A percentile compares a stretch with the other conserved stretches of the same genome.
Conservation (phyloP, 768 basidiomycete genomes). For the Dentipellis sp. region DNA sequence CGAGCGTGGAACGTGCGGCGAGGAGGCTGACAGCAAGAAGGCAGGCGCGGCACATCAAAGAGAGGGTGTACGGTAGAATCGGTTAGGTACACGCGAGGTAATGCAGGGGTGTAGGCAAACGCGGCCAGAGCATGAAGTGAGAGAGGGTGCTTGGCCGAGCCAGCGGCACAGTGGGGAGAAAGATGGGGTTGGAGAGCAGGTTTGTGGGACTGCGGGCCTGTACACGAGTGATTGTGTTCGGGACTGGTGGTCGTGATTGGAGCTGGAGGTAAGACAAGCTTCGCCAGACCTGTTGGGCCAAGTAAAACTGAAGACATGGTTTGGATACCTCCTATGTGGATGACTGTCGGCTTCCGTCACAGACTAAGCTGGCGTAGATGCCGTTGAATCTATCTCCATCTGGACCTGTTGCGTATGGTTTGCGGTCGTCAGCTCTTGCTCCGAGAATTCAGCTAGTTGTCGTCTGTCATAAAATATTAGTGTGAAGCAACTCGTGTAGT, state of each 20-base stretch:
- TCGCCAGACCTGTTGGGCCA: neutral
- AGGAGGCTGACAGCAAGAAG: neutral
- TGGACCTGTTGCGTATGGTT: conserved; percentile 21
- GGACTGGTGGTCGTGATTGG: neutral
- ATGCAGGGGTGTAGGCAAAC: neutral
- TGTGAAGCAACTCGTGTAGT: neutral
- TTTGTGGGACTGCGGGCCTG: neutral
- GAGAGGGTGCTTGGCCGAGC: neutral
- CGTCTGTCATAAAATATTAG: conserved; percentile 26
- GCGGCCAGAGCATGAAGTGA: neutral
- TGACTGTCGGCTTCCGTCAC: conserved; percentile 1
- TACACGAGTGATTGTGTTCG: too few species aligned
- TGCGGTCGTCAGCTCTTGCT: conserved; percentile 28
- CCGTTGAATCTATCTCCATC: conserved; percentile 71
- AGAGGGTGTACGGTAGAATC: neutral
- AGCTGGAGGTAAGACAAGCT: neutral
- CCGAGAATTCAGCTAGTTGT: conserved; percentile 45
- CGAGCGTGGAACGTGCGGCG: neutral
- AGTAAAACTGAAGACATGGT: neutral
- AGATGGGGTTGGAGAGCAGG: neutral
- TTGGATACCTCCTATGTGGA: neutral
- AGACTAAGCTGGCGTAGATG: conserved; percentile 47
- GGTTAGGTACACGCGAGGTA: neutral
- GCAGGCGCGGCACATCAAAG: neutral
- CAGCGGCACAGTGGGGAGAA: neutral